phyloP scores from a whole-genome alignment of 2,329 filamentous ascomycete genomes.

The Neofusicoccum ribis region DNA sequence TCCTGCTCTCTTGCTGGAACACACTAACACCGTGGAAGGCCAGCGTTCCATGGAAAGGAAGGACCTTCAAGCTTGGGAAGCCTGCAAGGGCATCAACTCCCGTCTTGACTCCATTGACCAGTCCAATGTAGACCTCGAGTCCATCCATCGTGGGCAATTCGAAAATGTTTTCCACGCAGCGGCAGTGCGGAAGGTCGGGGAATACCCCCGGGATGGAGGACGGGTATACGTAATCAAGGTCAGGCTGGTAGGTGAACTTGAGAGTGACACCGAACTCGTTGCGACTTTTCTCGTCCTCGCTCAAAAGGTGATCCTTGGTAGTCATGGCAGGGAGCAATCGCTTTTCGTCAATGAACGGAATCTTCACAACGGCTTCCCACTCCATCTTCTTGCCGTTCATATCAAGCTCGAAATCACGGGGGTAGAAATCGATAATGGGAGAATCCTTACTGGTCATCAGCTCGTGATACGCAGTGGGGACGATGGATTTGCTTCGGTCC shows the following conservation, averaged over 20 bases:
- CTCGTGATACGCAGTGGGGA: conserved; percentile 81
- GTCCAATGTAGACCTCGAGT: conserved; percentile 77
- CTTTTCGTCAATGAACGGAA: conserved; percentile 95
- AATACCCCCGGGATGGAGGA: conserved; percentile 89
- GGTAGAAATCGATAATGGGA: conserved; percentile 97
- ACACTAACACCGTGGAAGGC: conserved; percentile 90
- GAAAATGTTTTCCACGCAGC: conserved; percentile 93
- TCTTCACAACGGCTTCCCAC: conserved; percentile 98
- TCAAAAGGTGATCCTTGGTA: conserved; percentile 76
- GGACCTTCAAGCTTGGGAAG: conserved; percentile 84
- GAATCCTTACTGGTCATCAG: conserved; percentile 90
- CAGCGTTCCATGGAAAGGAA: conserved; percentile 79
- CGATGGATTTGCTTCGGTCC: conserved; percentile 95
- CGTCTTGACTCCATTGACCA: conserved; percentile 81
- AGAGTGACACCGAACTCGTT: conserved; percentile 91
- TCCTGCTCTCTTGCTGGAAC: conserved; percentile 93
- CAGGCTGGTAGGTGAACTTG: conserved; percentile 84
- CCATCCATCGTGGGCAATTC: conserved; percentile 92
- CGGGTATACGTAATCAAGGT: conserved; percentile 78
- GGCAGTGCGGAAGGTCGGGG: conserved; percentile 82
- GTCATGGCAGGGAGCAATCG: conserved; percentile 83
- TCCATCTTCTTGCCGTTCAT: conserved; percentile 99
- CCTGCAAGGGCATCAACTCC: conserved; percentile 84
- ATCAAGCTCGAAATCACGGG: conserved; percentile 92
- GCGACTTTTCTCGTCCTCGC: conserved; percentile 73